phyloP scores from a whole-genome alignment of 176 grass and related monocot genomes.

The Oryza australiensis region DNA sequence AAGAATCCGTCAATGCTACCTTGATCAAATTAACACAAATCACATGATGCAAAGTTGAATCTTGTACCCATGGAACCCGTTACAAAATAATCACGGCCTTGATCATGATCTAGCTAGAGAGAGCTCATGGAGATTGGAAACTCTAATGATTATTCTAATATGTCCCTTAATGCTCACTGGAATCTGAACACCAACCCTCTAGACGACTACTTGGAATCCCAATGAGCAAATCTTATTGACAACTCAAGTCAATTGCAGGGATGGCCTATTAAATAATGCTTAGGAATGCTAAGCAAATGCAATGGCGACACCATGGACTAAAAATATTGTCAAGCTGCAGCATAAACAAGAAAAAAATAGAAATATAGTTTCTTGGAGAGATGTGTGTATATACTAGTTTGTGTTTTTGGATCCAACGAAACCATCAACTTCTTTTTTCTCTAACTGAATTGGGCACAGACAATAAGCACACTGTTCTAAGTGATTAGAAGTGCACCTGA shows the following conservation, averaged over 20 bases:
- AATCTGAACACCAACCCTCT: slow-evolving; percentile 39
- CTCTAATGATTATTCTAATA: neutral
- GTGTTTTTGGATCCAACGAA: slow-evolving; percentile 22
- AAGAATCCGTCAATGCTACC: neutral
- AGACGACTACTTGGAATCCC: slow-evolving; percentile 28
- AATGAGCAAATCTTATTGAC: slow-evolving; percentile 32
- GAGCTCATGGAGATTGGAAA: slow-evolving; percentile 20
- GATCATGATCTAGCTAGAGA: neutral
- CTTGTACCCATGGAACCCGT: neutral
- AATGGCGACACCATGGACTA: neutral
- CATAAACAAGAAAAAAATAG: slow-evolving; percentile 6
- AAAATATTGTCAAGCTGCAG: slow-evolving; percentile 26
- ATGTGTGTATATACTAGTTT: neutral
- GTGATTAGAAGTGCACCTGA: slow-evolving; percentile 9
- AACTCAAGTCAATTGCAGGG: slow-evolving; percentile 40
- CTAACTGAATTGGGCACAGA: slow-evolving; percentile 17
- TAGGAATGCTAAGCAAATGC: slow-evolving; percentile 6
- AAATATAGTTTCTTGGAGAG: neutral
- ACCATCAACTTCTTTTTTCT: neutral
- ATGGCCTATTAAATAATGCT: slow-evolving; percentile 26
- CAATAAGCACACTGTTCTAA: slow-evolving; percentile 30
- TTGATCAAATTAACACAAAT: neutral
- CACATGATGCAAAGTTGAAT: neutral
- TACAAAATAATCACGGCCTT: neutral
- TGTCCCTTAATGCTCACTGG: slow-evolving; percentile 5